Evolutionary conservation across 768 basidiomycete species (phyloP).

Genomic region (Cystobasidium onofrii): DNA sequence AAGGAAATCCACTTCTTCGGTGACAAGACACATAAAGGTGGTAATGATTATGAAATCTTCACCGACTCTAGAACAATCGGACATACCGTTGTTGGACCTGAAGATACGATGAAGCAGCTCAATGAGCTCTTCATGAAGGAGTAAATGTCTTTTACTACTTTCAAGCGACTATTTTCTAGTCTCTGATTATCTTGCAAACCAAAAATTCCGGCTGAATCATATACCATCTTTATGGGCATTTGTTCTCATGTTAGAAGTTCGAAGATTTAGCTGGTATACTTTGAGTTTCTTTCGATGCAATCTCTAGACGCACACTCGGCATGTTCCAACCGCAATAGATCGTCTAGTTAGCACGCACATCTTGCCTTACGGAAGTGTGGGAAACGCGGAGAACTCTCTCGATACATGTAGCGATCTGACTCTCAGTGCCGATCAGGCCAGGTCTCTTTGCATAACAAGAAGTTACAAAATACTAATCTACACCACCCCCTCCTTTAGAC

Average conservation of each 20-base stretch:
- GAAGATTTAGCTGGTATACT: not conserved
- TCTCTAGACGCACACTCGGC: not conserved
- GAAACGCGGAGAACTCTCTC: too few species aligned
- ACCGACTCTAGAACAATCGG: constrained; percentile 73
- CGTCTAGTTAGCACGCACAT: too few species aligned
- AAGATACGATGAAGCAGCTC: constrained; percentile 63
- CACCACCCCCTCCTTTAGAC: too few species aligned
- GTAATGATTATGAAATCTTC: constrained; percentile 60
- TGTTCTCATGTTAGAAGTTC: not conserved
- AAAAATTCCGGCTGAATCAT: too few species aligned
- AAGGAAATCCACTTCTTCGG: constrained; percentile 98
- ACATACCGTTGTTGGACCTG: constrained; percentile 66
- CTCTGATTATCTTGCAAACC: not conserved
- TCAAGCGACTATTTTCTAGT: not conserved
- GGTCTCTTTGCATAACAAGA: too few species aligned
- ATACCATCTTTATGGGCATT: too few species aligned
- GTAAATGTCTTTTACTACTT: not conserved
- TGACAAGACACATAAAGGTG: constrained; percentile 72
- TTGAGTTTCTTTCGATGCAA: not conserved
- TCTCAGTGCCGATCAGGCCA: not conserved
- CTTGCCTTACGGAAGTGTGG: too few species aligned
- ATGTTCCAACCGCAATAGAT: not conserved
- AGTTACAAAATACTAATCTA: too few species aligned
- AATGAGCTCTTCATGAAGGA: constrained; percentile 56
- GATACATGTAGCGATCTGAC: not conserved